These are phyloP conservation scores for Cystobasidium tubakii DNA, from an alignment of 768 basidiomycete species.

Conservation along the genomic window DNA sequence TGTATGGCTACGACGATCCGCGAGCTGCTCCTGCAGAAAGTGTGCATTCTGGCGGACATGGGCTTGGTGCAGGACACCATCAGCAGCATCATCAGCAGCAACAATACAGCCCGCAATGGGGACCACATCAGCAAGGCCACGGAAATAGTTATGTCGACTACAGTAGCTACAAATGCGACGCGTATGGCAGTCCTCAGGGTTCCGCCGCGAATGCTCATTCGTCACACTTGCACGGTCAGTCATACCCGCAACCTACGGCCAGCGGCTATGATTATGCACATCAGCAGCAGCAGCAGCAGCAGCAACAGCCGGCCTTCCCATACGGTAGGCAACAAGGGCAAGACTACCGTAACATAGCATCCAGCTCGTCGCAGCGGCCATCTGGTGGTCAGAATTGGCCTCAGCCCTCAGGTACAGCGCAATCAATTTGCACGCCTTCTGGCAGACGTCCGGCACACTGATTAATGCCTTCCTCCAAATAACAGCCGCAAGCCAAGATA, in stretches of 20 bases:
- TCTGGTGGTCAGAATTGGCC: not conserved
- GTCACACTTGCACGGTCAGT: not conserved
- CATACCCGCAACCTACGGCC: not conserved
- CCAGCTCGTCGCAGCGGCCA: not conserved
- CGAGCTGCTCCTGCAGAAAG: not conserved
- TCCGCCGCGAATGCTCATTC: not conserved
- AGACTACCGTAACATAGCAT: not conserved
- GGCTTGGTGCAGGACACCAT: not conserved
- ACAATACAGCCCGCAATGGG: not conserved
- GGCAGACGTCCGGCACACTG: not conserved
- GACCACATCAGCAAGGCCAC: not conserved
- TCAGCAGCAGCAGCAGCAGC: constrained; percentile 5
- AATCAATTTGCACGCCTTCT: not conserved
- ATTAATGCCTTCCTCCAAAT: not conserved
- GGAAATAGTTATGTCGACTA: not conserved
- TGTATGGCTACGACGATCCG: not conserved
- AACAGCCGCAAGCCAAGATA: not conserved
- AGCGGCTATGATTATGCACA: not conserved
- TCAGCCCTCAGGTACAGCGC: not conserved
- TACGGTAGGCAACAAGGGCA: not conserved
- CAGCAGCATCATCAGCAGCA: not conserved
- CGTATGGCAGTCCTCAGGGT: not conserved
- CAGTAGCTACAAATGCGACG: not conserved
- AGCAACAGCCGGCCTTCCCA: not conserved
- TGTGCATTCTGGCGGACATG: not conserved